Evolutionary conservation across 208 protist genomes (phyloP), one percentile per base, ranked within the genome.

Genomic region (Crithidia brevicula): DNA sequence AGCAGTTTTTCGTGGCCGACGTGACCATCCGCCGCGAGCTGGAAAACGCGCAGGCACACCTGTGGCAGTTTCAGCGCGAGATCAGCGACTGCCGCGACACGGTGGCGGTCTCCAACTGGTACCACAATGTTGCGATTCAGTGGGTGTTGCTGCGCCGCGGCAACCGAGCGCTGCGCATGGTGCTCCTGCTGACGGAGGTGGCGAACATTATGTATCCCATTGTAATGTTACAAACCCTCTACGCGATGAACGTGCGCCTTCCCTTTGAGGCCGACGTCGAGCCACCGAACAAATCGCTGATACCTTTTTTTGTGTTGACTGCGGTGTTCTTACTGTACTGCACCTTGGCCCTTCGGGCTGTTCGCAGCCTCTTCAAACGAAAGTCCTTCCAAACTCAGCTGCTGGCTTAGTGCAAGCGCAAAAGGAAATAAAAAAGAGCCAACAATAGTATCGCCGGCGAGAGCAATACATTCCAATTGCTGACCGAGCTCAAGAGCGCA

Each of bases 191-290:
- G 11, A 85, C 86, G 1, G 82, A 96, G 58, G 72, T 93, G 60
- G 71, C 74, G 42, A 96, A 93, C 56, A 91, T 96, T 51, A 82
- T 96, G 77, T 92, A 92, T 47, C 88, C 88, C 11, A 75, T 96
- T 20, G 56, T 93, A 40, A 85, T 85, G 31, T 23, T 93, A 11
- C 91, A 96, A 47, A 92, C 84, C 2, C 36, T 96, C 7, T 96
- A 91, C 74, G 77, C 86, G 15, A 91, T 96, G 78, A 96, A 96
- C 71, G 82, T 96, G 11, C 77, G 57, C 4, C 47, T 92, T 2
- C 91, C 91, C 0, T 96, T 85, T 59, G 76, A 84, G 31, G 71
- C 79, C 10, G 74, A 85, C 15, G 78, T 33, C 1, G 82, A 93
- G 23, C 77, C 83, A 36, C 82, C 81, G 25, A 73, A 63, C 33